phyloP scores from a whole-genome alignment of 805 yeast genomes.

The Blastobotrys peoriensis region DNA sequence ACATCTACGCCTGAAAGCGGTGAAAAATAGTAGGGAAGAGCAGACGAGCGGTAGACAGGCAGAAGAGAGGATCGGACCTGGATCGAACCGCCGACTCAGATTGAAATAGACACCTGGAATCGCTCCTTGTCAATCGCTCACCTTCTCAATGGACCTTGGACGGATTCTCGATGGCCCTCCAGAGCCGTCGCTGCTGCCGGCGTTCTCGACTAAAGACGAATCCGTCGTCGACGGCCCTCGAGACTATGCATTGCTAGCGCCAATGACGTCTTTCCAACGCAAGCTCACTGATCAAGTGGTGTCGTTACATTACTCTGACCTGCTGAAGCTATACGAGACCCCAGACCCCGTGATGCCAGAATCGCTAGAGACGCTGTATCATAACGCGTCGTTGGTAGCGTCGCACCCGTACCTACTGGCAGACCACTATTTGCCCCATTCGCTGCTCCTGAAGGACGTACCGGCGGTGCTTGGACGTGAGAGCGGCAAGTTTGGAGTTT shows the following conservation, averaged over 20 bases:
- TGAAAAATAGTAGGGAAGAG: too few relatives aligned
- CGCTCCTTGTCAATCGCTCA: too few relatives aligned
- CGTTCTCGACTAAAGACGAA: conserved; percentile 23
- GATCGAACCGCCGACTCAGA: too few relatives aligned
- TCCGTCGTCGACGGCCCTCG: conserved; percentile 31
- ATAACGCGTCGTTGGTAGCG: conserved; percentile 72
- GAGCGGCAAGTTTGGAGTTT: conserved; percentile 74
- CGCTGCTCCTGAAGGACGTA: conserved; percentile 61
- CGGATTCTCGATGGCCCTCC: conserved; percentile 78
- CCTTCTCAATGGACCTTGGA: conserved; percentile 78
- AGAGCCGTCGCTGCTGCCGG: conserved; percentile 58
- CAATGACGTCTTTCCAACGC: conserved; percentile 79
- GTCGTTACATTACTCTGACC: conserved; percentile 85
- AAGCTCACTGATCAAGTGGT: conserved; percentile 89
- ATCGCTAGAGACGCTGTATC: conserved; percentile 66
- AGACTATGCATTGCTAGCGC: conserved; percentile 74
- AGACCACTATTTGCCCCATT: conserved; percentile 80
- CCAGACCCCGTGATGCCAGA: conserved; percentile 58
- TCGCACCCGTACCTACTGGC: conserved; percentile 86
- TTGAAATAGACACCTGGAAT: too few relatives aligned
- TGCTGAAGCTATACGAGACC: conserved; percentile 76
- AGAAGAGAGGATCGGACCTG: too few relatives aligned
- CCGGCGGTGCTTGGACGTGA: conserved; percentile 67
- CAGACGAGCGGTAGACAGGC: too few relatives aligned
- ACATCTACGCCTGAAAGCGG: too few relatives aligned